A percentile compares a stretch with the other conserved stretches of the same genome.
phyloP scores from a whole-genome alignment of 495 filamentous ascomycete species.

The Aspergillus incahuasiensis region DNA sequence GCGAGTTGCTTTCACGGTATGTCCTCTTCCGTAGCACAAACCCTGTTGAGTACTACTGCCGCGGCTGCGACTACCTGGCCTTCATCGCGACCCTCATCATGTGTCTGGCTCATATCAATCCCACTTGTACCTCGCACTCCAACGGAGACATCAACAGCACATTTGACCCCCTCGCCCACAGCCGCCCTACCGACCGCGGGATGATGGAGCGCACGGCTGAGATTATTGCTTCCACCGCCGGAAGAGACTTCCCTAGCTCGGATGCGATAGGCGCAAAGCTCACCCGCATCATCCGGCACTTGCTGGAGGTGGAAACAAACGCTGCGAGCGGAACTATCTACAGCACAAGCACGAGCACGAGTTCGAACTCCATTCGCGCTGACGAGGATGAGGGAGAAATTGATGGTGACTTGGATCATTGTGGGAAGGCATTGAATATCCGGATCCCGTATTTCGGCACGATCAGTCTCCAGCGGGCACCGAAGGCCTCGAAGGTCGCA shows the following conservation, averaged over 20 bases:
- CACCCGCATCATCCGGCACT: slow-evolving; percentile 31
- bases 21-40: slow-evolving; percentile 31
- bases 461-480: slow-evolving; percentile 24
- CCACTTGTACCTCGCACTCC: slow-evolving; percentile 14
- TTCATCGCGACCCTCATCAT: slow-evolving; percentile 43
- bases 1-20: slow-evolving; percentile 44
- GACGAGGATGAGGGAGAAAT: slow-evolving; percentile 7
- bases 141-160: background rate
- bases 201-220: slow-evolving; percentile 38
- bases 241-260: background rate
- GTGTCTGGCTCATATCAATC: slow-evolving; percentile 25
- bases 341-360: slow-evolving; percentile 18
- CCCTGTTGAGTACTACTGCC: slow-evolving; percentile 36
- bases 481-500: background rate
- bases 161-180: slow-evolving; percentile 31
- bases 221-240: slow-evolving; percentile 28
- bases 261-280: slow-evolving; percentile 28
- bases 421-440: slow-evolving; percentile 17
- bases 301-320: slow-evolving; percentile 23
- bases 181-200: slow-evolving; percentile 38
- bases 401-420: slow-evolving; percentile 11
- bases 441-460: slow-evolving; percentile 40
- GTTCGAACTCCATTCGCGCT: no score
- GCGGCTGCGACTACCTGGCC: slow-evolving; percentile 46
- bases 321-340: slow-evolving; percentile 21